Evolutionary conservation across 345 rosid species (phyloP).

Genomic region (Ricinus communis): DNA sequence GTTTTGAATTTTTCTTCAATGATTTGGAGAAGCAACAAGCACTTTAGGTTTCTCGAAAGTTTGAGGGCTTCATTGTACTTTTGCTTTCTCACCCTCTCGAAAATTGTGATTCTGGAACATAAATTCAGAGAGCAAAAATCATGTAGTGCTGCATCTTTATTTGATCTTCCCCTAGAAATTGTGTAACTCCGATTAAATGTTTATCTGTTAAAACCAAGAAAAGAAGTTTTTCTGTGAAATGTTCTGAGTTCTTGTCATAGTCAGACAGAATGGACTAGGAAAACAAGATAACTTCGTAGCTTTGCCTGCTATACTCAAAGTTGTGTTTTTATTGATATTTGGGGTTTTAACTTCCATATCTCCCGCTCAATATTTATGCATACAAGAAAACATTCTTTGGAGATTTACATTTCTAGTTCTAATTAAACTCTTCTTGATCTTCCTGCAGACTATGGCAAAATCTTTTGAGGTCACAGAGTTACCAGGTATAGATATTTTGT

Average conservation of each 20-base stretch:
- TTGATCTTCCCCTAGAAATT: background rate
- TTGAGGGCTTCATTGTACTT: background rate
- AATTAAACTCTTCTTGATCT: background rate
- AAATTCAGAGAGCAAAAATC: background rate
- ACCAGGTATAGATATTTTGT: constrained; percentile 54
- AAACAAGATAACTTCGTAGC: no score
- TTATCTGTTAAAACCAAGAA: background rate
- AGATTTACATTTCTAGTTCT: background rate
- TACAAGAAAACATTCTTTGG: background rate
- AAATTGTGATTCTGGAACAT: background rate
- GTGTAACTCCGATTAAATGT: background rate
- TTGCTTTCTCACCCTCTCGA: background rate
- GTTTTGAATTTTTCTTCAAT: background rate
- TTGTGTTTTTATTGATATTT: background rate
- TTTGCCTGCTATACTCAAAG: no score
- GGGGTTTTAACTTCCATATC: background rate
- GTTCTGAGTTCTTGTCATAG: background rate
- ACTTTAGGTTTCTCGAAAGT: background rate
- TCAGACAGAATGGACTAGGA: background rate
- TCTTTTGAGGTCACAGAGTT: constrained; percentile 85
- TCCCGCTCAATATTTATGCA: background rate
- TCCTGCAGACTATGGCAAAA: constrained; percentile 68
- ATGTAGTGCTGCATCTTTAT: background rate
- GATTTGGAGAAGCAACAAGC: background rate
- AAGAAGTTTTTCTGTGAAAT: background rate